phyloP scores from a whole-genome alignment of 1,284 basidiomycete species.

The Inonotus hispidus region DNA sequence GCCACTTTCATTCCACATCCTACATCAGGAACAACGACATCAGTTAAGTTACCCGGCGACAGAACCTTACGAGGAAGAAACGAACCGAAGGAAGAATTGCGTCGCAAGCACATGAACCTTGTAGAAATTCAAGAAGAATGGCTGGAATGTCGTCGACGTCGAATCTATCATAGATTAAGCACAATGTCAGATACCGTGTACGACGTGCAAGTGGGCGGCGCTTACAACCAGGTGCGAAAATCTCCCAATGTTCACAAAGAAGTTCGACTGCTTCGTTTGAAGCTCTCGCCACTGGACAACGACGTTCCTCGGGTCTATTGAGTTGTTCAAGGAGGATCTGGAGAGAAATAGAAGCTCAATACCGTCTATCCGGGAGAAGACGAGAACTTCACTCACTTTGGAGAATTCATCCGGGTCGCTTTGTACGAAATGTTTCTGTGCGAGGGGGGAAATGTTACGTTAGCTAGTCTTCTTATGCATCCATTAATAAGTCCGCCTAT shows the following conservation, averaged over 20 bases:
- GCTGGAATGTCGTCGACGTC: slow-evolving; percentile 80
- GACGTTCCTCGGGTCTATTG: slow-evolving; percentile 67
- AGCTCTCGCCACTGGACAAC: slow-evolving; percentile 84
- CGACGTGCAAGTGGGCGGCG: slow-evolving; percentile 20
- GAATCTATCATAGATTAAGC: slow-evolving; percentile 49
- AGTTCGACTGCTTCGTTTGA: slow-evolving; percentile 87
- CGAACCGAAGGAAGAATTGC: slow-evolving; percentile 76
- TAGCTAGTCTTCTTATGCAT: slow-evolving; percentile 10
- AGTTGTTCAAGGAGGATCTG: slow-evolving; percentile 83
- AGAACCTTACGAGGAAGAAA: background rate
- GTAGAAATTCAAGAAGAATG: slow-evolving; percentile 85
- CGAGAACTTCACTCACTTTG: slow-evolving; percentile 45
- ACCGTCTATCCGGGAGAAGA: background rate
- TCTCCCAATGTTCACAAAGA: slow-evolving; percentile 82
- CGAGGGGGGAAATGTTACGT: background rate
- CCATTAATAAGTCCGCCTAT: background rate
- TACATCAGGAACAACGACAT: slow-evolving; percentile 13
- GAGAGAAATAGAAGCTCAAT: background rate
- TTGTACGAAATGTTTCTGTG: slow-evolving; percentile 63
- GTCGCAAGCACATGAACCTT: slow-evolving; percentile 80
- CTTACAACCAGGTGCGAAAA: slow-evolving; percentile 73
- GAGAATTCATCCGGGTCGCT: slow-evolving; percentile 77
- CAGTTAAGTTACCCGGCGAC: background rate
- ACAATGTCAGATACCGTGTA: background rate
- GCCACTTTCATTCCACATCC: slow-evolving; percentile 92